A percentile compares a stretch with the other conserved stretches of the same genome.
Conservation (phyloP, 192 early-diverging fungal species). For the Rhizophagus prolifer region DNA sequence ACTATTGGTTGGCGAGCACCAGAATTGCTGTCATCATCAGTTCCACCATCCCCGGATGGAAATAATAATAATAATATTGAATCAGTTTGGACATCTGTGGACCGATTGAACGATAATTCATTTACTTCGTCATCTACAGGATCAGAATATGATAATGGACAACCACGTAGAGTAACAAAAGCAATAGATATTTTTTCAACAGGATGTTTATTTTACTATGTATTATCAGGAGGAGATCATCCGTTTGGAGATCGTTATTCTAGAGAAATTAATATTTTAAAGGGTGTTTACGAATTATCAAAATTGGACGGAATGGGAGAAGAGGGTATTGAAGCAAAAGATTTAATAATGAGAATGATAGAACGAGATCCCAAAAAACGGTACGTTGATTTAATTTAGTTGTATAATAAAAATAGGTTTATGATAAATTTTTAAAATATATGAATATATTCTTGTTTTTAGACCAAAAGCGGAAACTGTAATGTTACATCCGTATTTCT, state of each 20-base stretch:
- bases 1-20: conserved; percentile 98
- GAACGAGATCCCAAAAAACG: conserved; percentile 67
- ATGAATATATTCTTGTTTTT: too few relatives aligned
- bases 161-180: conserved; percentile 63
- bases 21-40: conserved; percentile 60
- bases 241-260: conserved; percentile 93
- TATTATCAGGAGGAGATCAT: conserved; percentile 85
- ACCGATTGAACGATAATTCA: conserved; percentile 30
- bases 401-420: neutral
- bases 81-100: conserved; percentile 12
- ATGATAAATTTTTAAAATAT: too few relatives aligned
- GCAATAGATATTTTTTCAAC: conserved; percentile 95
- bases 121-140: conserved; percentile 40
- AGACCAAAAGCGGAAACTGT: conserved; percentile 78
- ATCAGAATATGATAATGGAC: conserved; percentile 32
- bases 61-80: neutral
- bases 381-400: conserved; percentile 31
- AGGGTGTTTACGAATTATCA: conserved; percentile 68
- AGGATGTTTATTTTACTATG: conserved; percentile 95
- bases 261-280: conserved; percentile 89
- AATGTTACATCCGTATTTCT: conserved; percentile 94
- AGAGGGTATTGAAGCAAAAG: conserved; percentile 81
- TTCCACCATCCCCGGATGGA: conserved; percentile 22
- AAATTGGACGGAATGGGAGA: conserved; percentile 68
- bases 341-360: conserved; percentile 91